Evolutionary conservation across 345 rosid species (phyloP).

Genomic region (Ceriops zippeliana): DNA sequence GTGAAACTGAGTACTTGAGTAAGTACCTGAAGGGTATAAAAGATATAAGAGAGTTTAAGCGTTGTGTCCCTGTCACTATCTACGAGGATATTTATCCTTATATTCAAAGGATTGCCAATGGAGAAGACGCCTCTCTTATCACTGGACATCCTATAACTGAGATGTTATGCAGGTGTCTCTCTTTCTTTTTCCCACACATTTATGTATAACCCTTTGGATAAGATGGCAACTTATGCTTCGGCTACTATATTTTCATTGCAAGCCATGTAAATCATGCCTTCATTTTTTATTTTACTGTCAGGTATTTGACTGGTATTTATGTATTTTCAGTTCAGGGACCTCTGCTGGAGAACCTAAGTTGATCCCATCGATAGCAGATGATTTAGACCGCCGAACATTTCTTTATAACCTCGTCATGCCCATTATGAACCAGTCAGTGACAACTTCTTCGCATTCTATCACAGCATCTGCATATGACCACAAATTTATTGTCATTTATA

Average conservation of each 20-base stretch:
- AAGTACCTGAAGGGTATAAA: constrained; percentile 42
- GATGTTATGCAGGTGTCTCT: constrained; percentile 61
- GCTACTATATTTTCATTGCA: too few species aligned
- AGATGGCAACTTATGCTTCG: too few species aligned
- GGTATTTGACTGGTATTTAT: constrained; percentile 3
- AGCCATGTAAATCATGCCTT: background rate
- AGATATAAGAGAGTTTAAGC: constrained; percentile 40
- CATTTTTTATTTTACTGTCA: background rate
- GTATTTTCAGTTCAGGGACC: constrained; percentile 58
- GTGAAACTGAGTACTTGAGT: constrained; percentile 48
- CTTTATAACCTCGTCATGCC: constrained; percentile 69
- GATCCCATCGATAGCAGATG: constrained; percentile 62
- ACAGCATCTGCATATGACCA: background rate
- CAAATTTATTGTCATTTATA: background rate
- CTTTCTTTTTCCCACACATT: too few species aligned
- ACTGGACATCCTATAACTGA: constrained; percentile 52
- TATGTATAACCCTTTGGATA: background rate
- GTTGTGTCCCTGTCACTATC: constrained; percentile 43
- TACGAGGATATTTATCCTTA: constrained; percentile 53
- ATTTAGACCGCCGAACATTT: constrained; percentile 62
- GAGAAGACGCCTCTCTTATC: constrained; percentile 54
- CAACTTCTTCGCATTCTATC: constrained; percentile 4
- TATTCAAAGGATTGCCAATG: constrained; percentile 58
- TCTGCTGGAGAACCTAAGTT: constrained; percentile 66
- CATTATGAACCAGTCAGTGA: constrained; percentile 49